phyloP scores from a whole-genome alignment of 306 rosid species.

The Clitoria ternatea region DNA sequence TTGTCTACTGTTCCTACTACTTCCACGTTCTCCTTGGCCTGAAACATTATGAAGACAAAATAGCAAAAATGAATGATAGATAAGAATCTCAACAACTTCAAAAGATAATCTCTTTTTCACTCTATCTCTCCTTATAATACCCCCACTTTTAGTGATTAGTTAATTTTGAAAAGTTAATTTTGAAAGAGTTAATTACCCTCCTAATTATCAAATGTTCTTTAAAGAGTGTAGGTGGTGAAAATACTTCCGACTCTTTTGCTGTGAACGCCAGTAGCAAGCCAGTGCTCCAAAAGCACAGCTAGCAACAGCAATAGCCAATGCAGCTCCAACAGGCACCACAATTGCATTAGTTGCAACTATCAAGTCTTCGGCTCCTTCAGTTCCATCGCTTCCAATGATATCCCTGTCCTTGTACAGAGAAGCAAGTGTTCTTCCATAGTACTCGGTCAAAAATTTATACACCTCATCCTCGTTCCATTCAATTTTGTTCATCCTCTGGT shows the following conservation, averaged over 20 bases:
- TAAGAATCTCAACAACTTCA: slow-evolving; percentile 25
- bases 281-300: slow-evolving; percentile 98
- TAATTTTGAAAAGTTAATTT: slow-evolving; percentile 56
- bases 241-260: slow-evolving; percentile 99
- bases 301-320: slow-evolving; percentile 91
- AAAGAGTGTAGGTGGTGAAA: slow-evolving; percentile 87
- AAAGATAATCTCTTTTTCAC: slow-evolving; percentile 12
- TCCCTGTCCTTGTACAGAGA: slow-evolving; percentile 58
- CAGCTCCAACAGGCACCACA: slow-evolving; percentile 95
- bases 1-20: slow-evolving; percentile 48
- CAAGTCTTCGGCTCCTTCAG: slow-evolving; percentile 47
- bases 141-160: slow-evolving; percentile 24
- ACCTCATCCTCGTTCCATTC: slow-evolving; percentile 77
- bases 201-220: slow-evolving; percentile 90
- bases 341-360: slow-evolving; percentile 55
- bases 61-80: slow-evolving; percentile 18
- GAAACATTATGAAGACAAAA: slow-evolving; percentile 47
- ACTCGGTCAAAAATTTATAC: slow-evolving; percentile 49
- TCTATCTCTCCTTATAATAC: slow-evolving; percentile 17
- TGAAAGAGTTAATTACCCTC: slow-evolving; percentile 80
- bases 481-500: slow-evolving; percentile 38
- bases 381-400: slow-evolving; percentile 30
- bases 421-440: slow-evolving; percentile 54
- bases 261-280: slow-evolving; percentile 98
- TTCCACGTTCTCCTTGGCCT: slow-evolving; percentile 91